Evolutionary conservation across 352 stramenopile species (phyloP), one percentile per base, ranked within the genome.

Genomic region (Pythium guiyangense): DNA sequence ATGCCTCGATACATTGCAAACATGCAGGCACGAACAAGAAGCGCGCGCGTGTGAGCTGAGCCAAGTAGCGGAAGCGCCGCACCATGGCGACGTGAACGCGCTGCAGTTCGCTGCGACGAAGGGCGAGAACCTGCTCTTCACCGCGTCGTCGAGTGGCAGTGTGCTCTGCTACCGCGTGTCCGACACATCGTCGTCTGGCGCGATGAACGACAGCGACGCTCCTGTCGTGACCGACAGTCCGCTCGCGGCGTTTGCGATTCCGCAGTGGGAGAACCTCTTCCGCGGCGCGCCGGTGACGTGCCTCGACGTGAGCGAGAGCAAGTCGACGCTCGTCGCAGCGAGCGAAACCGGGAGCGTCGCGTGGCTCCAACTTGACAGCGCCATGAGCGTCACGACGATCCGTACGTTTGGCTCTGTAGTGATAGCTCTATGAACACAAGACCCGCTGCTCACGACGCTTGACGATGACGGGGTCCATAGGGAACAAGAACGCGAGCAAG

Each of bases 181-280:
- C n/a, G 67, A 65, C 25, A 49, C 57, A n/a, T 63, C 9, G 34
- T 0, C n/a, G n/a, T n/a, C n/a, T n/a, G 54, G 15, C 10, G 49
- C 60, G 56, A 52, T 69, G 66, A 27, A 52, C 31, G 45, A 61
- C 46, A 60, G 59, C 35, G 50, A 61, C 17, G 62, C 40, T 34
- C 12, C 52, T 47, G 29, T 49, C 15, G 25, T 10, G 12, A 6
- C 31, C 8, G 47, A 39, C 17, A 57, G 22, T 15, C 31, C 39
- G 20, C 37, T 63, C 31, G 44, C 58, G 37, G 17, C 52, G 26
- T 62, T 62, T n/a, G 59, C 62, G 14, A 63, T 86, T 31, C 73
- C 77, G n/a, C 74, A 88, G 42, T 93, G 83, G 83, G 64, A 78
- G 39, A 60, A 73, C 45, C 50, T 91, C 3, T 87, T 88, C 57